Conservation (phyloP, 495 filamentous ascomycete genomes). For the Daldinia decipiens region DNA sequence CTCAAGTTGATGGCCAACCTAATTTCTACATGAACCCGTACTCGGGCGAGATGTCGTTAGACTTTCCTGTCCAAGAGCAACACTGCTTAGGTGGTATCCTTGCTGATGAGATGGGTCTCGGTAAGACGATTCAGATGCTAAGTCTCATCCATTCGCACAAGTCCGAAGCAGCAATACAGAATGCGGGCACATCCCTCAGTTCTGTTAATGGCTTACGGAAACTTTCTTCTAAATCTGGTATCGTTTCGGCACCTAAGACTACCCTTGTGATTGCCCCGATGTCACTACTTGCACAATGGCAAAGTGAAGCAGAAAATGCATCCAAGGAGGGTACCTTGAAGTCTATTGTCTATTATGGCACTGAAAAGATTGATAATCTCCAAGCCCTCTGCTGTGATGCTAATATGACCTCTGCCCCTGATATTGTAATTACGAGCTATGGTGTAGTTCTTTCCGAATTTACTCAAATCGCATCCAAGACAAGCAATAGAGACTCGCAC, state of each 20-base stretch:
- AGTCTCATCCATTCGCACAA: constrained; percentile 88
- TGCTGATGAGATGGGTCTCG: constrained; percentile 91
- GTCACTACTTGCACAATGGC: constrained; percentile 93
- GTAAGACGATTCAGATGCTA: constrained; percentile 98
- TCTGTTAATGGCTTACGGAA: constrained; percentile 42
- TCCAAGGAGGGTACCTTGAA: constrained; percentile 84
- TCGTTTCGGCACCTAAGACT: constrained; percentile 81
- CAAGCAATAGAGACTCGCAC: constrained; percentile 65
- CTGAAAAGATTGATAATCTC: constrained; percentile 80
- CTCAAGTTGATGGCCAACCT: constrained; percentile 67
- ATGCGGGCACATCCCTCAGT: constrained; percentile 46
- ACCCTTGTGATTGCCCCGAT: constrained; percentile 96
- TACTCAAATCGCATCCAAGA: constrained; percentile 68
- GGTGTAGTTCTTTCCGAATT: constrained; percentile 92
- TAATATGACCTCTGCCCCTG: constrained; percentile 79
- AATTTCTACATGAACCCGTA: constrained; percentile 97
- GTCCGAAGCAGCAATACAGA: constrained; percentile 61
- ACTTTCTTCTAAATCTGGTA: constrained; percentile 57
- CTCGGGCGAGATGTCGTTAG: constrained; percentile 90
- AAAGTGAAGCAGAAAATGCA: constrained; percentile 91
- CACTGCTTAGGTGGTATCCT: constrained; percentile 93
- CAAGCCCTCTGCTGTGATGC: constrained; percentile 77
- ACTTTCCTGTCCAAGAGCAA: constrained; percentile 93
- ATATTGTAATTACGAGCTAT: constrained; percentile 95
- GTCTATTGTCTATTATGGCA: constrained; percentile 89